A percentile compares a stretch with the other conserved stretches of the same genome.
These are phyloP conservation scores for Cladosporium colombiae DNA, from an alignment of 2,329 filamentous ascomycete species.

Conservation along the genomic window DNA sequence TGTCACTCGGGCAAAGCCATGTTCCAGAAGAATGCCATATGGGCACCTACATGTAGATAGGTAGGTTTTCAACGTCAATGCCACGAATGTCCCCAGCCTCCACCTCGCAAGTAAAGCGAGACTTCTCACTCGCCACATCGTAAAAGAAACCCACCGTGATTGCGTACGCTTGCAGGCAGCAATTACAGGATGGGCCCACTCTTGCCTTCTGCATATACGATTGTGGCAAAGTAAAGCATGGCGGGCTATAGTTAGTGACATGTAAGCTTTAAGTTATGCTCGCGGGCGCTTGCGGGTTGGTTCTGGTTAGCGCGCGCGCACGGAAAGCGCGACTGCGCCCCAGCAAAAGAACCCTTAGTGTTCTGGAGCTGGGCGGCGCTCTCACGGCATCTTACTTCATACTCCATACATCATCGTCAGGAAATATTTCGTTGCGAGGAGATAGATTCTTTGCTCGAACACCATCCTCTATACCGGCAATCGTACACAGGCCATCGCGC, in stretches of 20 bases:
- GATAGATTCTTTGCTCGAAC: background rate
- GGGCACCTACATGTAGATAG: too few species aligned
- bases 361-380: background rate
- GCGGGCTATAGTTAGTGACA: conserved; percentile 4
- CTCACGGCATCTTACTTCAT: conserved; percentile 3
- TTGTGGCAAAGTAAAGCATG: conserved; percentile 1
- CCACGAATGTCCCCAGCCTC: background rate
- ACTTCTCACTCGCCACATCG: background rate
- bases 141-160: background rate
- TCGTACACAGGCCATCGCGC: background rate
- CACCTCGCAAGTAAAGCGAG: background rate
- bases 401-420: background rate
- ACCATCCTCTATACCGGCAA: background rate
- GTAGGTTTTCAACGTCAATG: background rate
- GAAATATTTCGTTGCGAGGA: background rate
- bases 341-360: background rate
- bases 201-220: conserved; percentile 4
- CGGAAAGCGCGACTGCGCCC: background rate
- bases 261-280: conserved; percentile 12
- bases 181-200: background rate
- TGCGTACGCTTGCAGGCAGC: conserved; percentile 4
- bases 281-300: background rate
- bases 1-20: too few species aligned
- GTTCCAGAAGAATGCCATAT: background rate
- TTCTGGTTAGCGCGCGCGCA: background rate